Percentiles rank a stretch among this genome's conserved stretches.
These are phyloP conservation scores for Fusarium algeriense DNA, from an alignment of 2,329 filamentous ascomycete genomes.

Conservation along the genomic window DNA sequence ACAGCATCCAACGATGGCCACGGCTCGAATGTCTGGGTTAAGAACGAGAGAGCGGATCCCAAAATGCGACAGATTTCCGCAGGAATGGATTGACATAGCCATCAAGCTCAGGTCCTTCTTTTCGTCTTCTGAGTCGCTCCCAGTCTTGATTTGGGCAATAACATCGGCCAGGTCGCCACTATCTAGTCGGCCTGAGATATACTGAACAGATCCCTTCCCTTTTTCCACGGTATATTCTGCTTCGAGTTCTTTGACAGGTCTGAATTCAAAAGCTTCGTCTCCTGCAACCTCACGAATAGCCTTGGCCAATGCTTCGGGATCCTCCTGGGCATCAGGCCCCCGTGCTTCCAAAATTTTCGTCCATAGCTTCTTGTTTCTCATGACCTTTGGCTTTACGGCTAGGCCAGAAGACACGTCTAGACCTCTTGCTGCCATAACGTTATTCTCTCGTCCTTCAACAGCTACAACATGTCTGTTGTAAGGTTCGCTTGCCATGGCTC, in stretches of 20 bases:
- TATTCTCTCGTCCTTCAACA: constrained; percentile 87
- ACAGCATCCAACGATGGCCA: constrained; percentile 97
- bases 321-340: constrained; percentile 52
- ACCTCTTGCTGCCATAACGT: constrained; percentile 85
- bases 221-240: constrained; percentile 67
- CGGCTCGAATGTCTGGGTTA: constrained; percentile 86
- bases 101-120: constrained; percentile 70
- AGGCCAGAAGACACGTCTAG: constrained; percentile 88
- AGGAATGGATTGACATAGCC: constrained; percentile 96
- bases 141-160: constrained; percentile 68
- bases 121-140: constrained; percentile 35
- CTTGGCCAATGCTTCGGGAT: constrained; percentile 54
- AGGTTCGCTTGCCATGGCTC: constrained; percentile 84
- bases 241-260: constrained; percentile 62
- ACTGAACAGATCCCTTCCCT: constrained; percentile 78
- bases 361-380: constrained; percentile 87
- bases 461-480: constrained; percentile 91
- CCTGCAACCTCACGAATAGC: constrained; percentile 53
- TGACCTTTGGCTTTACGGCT: constrained; percentile 76
- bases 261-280: constrained; percentile 57
- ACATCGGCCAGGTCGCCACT: constrained; percentile 78
- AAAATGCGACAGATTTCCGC: constrained; percentile 96
- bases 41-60: constrained; percentile 87
- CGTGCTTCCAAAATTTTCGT: constrained; percentile 61
- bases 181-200: constrained; percentile 79